Evolutionary conservation across 495 filamentous ascomycete genomes (phyloP), one percentile per base, ranked within the genome.

Genomic region (Physcia stellaris): DNA sequence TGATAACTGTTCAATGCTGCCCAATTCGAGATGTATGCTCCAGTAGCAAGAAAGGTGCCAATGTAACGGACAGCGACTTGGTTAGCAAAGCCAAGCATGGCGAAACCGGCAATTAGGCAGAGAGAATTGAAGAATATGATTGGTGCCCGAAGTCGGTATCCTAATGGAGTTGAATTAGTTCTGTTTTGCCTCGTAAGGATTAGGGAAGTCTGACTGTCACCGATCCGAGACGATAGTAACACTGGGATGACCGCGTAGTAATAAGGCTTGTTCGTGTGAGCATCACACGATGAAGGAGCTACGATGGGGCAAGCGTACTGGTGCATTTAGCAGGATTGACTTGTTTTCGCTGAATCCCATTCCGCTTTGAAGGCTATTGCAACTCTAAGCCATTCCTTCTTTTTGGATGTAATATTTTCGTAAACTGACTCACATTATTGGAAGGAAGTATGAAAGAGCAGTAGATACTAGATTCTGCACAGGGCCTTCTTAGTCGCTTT

Each of bases 1-100:
- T 80, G 75, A 45, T 79, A 86, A 0, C 79, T 73, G 46, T 73
- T 82, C 37, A 86, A 57, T 2, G 80, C 82, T 0, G 80, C 80
- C 80, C 82, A 87, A 43, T 87, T 87, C 3, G 70, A 75, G 3
- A 87, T 68, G 46, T 86, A 87, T 0, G 81, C 80, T 0, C 82
- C 82, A 0, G 80, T 86, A 0, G 80, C 77, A 2, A 87, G 67
- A 51, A 75, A 86, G 0, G 77, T 77, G 2, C 81, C 82, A 16
- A 83, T 60, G 47, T 85, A 86, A 16, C 81, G 70, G 9, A 80
- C 78, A 0, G 76, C 63, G 22, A 79, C 73, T 43, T 83, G 74
- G 3, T 61, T 57, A 1, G 74, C 66, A 45, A 86, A 80, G 0
- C 81, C 82, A 21, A 86, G 67, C 67, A 86, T 77, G 42, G 73